Evolutionary conservation across 2,329 filamentous ascomycete genomes (phyloP), one percentile per base, ranked within the genome.

Genomic region (Fusarium sp.): DNA sequence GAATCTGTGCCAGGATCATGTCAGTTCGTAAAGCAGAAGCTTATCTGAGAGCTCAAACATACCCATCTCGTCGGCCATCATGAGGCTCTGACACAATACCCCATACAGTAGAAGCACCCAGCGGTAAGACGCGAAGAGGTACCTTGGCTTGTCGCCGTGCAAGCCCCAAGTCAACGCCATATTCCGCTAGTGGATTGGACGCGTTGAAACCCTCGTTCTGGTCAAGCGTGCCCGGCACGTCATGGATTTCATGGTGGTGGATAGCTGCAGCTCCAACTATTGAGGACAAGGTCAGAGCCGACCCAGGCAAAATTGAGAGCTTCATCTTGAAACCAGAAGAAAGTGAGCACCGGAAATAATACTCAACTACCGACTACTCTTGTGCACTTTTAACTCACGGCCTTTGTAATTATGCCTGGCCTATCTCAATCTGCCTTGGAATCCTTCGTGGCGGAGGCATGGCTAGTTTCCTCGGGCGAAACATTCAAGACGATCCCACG

Each of bases 1-100:
- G 37, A 68, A 74, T 15, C 70, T 70, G 29, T 16, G 13, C 13
- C 13, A 23, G 8, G 8, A 7, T 15, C 47, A 33, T 23, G 16
- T 54, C 13, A 54, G 20, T 18, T 12, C 28, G 15, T 15, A 31
- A n/a, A n/a, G n/a, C n/a, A n/a, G n/a, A n/a, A n/a, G n/a, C 13
- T 31, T 31, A 15, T 31, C 12, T 18, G 6, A 18, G 15, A 16
- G 28, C 5, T 15, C 21, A 23, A 53, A 28, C 46, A 13, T 50
- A 50, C 55, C 55, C 46, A 57, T 53, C 38, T 43, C 49, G 8
- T 31, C 49, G 38, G 10, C 48, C 37, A 28, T 52, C 49, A 12
- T 52, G 26, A 24, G 49, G 37, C 12, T 31, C 12, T 18, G 55
- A 53, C 16, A 42, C 56, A 21, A 37, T 11, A 7, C 56, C 56